A percentile compares a stretch with the other conserved stretches of the same genome.
Conservation (phyloP, 441 rosid species). For the Pelargonium cotyledonis region DNA sequence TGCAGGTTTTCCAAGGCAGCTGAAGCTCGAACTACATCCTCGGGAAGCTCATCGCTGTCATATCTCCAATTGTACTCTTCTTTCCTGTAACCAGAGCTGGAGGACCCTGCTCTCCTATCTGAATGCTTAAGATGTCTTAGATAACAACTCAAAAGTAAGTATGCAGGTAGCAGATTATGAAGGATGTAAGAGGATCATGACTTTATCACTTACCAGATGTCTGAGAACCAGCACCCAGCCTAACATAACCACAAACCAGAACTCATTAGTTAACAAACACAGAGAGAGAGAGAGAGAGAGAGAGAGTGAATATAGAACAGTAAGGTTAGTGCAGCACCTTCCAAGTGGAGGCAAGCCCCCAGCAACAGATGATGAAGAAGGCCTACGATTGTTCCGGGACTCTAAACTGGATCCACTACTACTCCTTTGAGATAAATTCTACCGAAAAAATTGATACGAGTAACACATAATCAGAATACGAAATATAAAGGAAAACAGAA, state of each 20-base stretch:
- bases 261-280: conserved; percentile 14
- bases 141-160: conserved; percentile 11
- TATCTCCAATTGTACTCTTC: conserved; percentile 84
- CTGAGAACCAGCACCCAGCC: conserved; percentile 56
- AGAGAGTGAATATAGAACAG: conserved; percentile 10
- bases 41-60: conserved; percentile 55
- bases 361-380: conserved; percentile 66
- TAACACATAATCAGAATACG: conserved; percentile 3
- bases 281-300: conserved; percentile 9
- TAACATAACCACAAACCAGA: conserved; percentile 12
- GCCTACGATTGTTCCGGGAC: conserved; percentile 60
- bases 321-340: conserved; percentile 44
- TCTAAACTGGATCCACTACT: conserved; percentile 64
- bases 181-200: neutral
- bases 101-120: conserved; percentile 86
- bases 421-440: conserved; percentile 65
- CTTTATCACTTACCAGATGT: conserved; percentile 54
- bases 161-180: conserved; percentile 3
- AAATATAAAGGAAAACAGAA: neutral
- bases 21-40: conserved; percentile 73
- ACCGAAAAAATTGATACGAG: conserved; percentile 17
- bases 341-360: conserved; percentile 85
- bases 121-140: conserved; percentile 19
- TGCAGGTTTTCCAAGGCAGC: conserved; percentile 89
- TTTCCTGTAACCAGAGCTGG: conserved; percentile 64